phyloP scores from a whole-genome alignment of 108 stramenopile genomes.

The Stephanodiscus triporus region DNA sequence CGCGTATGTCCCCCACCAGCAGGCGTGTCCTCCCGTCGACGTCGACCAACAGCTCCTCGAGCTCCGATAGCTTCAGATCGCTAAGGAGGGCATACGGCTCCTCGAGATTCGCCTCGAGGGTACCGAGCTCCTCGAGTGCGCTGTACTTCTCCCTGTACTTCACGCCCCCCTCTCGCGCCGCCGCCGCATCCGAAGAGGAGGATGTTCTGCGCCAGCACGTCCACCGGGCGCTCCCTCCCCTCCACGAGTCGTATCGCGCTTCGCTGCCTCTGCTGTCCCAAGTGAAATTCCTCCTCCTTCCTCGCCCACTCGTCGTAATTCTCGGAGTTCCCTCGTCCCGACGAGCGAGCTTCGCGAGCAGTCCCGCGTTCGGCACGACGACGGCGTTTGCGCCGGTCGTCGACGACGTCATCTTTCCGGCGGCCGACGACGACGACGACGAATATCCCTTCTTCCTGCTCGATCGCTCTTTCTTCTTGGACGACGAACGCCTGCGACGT shows the following conservation, averaged over 20 bases:
- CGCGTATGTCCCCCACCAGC: conserved; percentile 79
- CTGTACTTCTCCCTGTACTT: conserved; percentile 91
- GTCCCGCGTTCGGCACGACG: conserved; percentile 47
- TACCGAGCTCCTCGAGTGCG: conserved; percentile 79
- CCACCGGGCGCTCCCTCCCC: conserved; percentile 93
- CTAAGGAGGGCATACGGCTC: conserved; percentile 74
- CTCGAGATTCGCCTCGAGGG: conserved; percentile 80
- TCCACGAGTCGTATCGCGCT: conserved; percentile 93
- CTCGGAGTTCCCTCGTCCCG: conserved; percentile 91
- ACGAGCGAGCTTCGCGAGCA: conserved; percentile 68
- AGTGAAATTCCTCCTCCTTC: conserved; percentile 98
- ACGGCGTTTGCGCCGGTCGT: too few species aligned
- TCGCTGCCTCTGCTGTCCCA: conserved; percentile 90
- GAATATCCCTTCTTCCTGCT: too few species aligned
- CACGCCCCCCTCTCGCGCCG: conserved; percentile 71
- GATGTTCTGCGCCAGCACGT: conserved; percentile 95
- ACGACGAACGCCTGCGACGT: conserved; percentile 11
- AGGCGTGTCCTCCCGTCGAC: conserved; percentile 76
- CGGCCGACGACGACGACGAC: conserved; percentile 9
- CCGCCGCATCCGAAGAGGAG: conserved; percentile 92
- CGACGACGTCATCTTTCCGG: too few species aligned
- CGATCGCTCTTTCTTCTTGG: conserved; percentile 20
- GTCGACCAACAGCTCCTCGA: conserved; percentile 83
- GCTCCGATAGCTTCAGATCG: conserved; percentile 83
- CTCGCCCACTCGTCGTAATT: conserved; percentile 96